A percentile compares a stretch with the other conserved stretches of the same genome.
phyloP scores from a whole-genome alignment of 2,329 filamentous ascomycete genomes.

The Ophioceras dolichostomum region DNA sequence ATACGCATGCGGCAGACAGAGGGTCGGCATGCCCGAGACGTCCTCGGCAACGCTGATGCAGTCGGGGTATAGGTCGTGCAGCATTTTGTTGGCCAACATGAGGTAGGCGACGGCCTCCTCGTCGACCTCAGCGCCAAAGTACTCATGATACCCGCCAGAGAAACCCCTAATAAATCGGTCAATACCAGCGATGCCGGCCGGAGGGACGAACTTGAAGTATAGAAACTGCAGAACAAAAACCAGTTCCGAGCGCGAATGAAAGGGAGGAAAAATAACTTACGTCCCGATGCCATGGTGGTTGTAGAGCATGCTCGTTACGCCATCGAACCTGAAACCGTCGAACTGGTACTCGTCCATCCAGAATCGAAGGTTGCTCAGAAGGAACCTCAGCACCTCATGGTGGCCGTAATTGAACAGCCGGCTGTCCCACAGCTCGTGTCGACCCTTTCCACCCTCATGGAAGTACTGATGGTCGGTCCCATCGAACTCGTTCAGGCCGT shows the following conservation, averaged over 20 bases:
- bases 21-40: constrained; percentile 95
- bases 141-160: constrained; percentile 95
- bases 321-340: constrained; percentile 95
- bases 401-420: constrained; percentile 93
- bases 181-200: no score
- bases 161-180: constrained; percentile 60
- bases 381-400: constrained; percentile 90
- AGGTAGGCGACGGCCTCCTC: constrained; percentile 91
- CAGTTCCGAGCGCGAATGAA: no score
- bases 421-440: constrained; percentile 92
- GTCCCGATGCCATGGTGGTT: constrained; percentile 92
- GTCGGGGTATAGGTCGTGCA: constrained; percentile 80
- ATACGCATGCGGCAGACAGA: constrained; percentile 73
- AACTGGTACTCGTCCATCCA: constrained; percentile 99
- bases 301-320: constrained; percentile 98
- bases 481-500: constrained; percentile 93
- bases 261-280: constrained; percentile 45
- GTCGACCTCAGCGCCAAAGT: constrained; percentile 81
- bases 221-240: no score
- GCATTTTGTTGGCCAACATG: constrained; percentile 92
- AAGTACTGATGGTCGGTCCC: constrained; percentile 94
- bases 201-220: no score
- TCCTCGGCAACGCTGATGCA: constrained; percentile 91
- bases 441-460: constrained; percentile 72
- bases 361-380: constrained; percentile 89